phyloP scores from a whole-genome alignment of 202 grass and related monocot species.

The Setaria italica region DNA sequence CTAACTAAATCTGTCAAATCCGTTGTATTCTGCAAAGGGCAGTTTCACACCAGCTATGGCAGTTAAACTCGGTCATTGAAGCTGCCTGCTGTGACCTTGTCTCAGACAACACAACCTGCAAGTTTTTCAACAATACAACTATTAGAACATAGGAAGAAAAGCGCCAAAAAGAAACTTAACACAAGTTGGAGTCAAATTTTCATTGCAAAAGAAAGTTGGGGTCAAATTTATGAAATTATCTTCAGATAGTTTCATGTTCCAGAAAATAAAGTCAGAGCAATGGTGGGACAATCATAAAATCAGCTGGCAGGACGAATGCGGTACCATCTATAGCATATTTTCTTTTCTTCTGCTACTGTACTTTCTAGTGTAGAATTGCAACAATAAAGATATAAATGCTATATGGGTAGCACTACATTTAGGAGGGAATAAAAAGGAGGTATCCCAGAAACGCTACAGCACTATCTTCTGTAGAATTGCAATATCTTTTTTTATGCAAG shows the following conservation, averaged over 20 bases:
- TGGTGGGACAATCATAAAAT: slow-evolving; percentile 1
- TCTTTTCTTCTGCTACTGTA: not conserved
- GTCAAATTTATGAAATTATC: slow-evolving; percentile 30
- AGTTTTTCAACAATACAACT: not conserved
- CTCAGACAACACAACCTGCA: slow-evolving; percentile 92
- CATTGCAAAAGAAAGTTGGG: not conserved
- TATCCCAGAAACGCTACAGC: too few relatives aligned
- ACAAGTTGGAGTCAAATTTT: slow-evolving; percentile 1
- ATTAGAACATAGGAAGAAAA: slow-evolving; percentile 13
- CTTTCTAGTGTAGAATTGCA: not conserved
- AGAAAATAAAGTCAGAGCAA: slow-evolving; percentile 2
- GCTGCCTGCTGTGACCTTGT: slow-evolving; percentile 93
- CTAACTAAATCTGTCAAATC: slow-evolving; percentile 96
- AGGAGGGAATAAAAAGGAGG: not conserved
- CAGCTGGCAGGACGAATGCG: not conserved
- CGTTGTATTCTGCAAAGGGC: slow-evolving; percentile 77
- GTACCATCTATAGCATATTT: not conserved
- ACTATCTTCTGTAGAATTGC: not conserved
- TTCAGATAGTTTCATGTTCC: not conserved
- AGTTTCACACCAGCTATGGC: slow-evolving; percentile 19
- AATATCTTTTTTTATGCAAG: too few relatives aligned
- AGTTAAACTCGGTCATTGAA: slow-evolving; percentile 93
- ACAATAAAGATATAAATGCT: not conserved
- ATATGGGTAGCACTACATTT: not conserved
- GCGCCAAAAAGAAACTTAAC: not conserved